A percentile compares a stretch with the other conserved stretches of the same genome.
These are phyloP conservation scores for Pyronema omphalodes DNA, from an alignment of 495 filamentous ascomycete genomes.

Conservation along the genomic window DNA sequence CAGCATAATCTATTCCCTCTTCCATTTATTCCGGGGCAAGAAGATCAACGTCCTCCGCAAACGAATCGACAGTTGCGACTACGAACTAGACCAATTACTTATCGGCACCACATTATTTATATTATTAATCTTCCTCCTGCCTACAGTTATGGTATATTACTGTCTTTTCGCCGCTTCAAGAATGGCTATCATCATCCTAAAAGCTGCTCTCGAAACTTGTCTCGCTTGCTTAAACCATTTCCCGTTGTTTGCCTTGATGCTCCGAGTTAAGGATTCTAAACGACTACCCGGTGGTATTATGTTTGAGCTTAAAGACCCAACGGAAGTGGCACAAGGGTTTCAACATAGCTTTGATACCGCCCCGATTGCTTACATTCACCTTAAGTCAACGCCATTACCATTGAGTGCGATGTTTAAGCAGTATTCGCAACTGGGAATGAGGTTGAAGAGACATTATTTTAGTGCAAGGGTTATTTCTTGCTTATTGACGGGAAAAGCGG, in stretches of 20 bases:
- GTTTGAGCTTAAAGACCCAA: slow-evolving; percentile 6
- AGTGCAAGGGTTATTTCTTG: slow-evolving; percentile 73
- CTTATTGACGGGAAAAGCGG: slow-evolving; percentile 74
- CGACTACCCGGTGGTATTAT: slow-evolving; percentile 52
- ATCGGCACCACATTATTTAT: slow-evolving; percentile 95
- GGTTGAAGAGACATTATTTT: slow-evolving; percentile 87
- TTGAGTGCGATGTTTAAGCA: slow-evolving; percentile 86
- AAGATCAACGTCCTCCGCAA: slow-evolving; percentile 95
- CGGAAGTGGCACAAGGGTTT: background rate
- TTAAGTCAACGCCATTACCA: slow-evolving; percentile 59
- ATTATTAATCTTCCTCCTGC: slow-evolving; percentile 82
- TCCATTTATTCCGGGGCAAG: slow-evolving; percentile 94
- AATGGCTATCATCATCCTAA: slow-evolving; percentile 84
- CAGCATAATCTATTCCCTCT: slow-evolving; percentile 85
- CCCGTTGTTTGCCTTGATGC: slow-evolving; percentile 90
- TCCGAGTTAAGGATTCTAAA: slow-evolving; percentile 81
- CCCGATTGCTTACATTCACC: slow-evolving; percentile 15
- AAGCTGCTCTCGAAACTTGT: slow-evolving; percentile 73
- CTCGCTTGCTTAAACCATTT: slow-evolving; percentile 95
- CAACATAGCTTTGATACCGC: background rate
- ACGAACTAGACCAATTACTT: slow-evolving; percentile 92
- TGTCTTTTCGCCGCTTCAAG: slow-evolving; percentile 85
- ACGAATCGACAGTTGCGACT: slow-evolving; percentile 96
- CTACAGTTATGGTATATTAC: slow-evolving; percentile 91
- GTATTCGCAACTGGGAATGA: slow-evolving; percentile 84